Percentiles rank a stretch among this genome's conserved stretches.
These are phyloP conservation scores for Agastache rugosa DNA, from an alignment of 257 asterid genomes.

Conservation along the genomic window DNA sequence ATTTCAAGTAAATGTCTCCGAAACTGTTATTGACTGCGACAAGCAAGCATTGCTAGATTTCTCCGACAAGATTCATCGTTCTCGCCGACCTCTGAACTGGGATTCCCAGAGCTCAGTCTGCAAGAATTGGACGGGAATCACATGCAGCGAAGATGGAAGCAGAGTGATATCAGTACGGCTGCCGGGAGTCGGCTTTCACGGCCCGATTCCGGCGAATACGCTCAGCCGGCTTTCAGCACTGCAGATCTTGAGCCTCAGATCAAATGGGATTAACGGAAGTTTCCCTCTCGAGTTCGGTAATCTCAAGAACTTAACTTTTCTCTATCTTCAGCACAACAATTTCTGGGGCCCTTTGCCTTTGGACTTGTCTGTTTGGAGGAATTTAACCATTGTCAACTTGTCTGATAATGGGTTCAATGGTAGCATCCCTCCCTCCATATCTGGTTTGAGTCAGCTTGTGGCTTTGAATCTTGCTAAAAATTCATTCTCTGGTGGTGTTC, in stretches of 20 bases:
- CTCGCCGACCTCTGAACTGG: slow-evolving; percentile 79
- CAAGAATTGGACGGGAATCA: slow-evolving; percentile 85
- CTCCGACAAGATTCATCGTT: slow-evolving; percentile 52
- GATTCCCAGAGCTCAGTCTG: slow-evolving; percentile 58
- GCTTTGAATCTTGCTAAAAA: slow-evolving; percentile 77
- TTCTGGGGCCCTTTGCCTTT: slow-evolving; percentile 78
- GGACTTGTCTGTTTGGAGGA: slow-evolving; percentile 76
- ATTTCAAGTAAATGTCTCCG: slow-evolving; percentile 32
- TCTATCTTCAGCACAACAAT: slow-evolving; percentile 85
- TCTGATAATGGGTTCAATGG: slow-evolving; percentile 77
- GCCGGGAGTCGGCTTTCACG: slow-evolving; percentile 89
- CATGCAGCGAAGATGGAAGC: slow-evolving; percentile 72
- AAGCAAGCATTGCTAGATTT: slow-evolving; percentile 86
- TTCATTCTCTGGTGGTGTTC: slow-evolving; percentile 68
- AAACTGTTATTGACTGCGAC: slow-evolving; percentile 61
- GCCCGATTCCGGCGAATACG: slow-evolving; percentile 76
- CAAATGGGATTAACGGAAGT: slow-evolving; percentile 76
- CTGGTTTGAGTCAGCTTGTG: slow-evolving; percentile 60
- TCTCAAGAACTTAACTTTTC: slow-evolving; percentile 67
- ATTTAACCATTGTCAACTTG: slow-evolving; percentile 60
- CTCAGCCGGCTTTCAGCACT: slow-evolving; percentile 75
- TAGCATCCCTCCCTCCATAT: slow-evolving; percentile 60
- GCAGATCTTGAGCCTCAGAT: slow-evolving; percentile 98
- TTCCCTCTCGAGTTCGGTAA: slow-evolving; percentile 78
- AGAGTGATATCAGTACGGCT: slow-evolving; percentile 73